These are phyloP conservation scores for Orbilia oligospora DNA, from an alignment of 2,329 filamentous ascomycete genomes.

Conservation along the genomic window DNA sequence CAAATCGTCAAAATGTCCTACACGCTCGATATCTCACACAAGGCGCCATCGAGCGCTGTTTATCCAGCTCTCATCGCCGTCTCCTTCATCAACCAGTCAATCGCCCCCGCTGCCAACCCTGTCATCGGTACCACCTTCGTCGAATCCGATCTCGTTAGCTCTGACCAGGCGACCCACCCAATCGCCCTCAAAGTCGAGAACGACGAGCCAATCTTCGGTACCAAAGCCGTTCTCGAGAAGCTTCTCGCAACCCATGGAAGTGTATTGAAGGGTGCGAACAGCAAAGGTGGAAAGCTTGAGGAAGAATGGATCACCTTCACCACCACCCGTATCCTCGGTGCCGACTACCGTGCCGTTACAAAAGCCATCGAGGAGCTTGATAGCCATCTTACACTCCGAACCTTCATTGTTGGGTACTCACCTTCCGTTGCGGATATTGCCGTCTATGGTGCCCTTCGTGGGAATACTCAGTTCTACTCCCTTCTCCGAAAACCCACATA, in stretches of 20 bases:
- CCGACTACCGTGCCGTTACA: constrained; percentile 88
- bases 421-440: constrained; percentile 83
- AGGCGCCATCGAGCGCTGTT: constrained; percentile 59
- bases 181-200: constrained; percentile 63
- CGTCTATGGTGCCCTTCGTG: constrained; percentile 85
- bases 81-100: constrained; percentile 62
- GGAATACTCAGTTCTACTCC: constrained; percentile 82
- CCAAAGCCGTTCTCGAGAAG: constrained; percentile 62
- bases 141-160: constrained; percentile 63
- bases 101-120: constrained; percentile 53
- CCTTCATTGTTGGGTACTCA: constrained; percentile 85
- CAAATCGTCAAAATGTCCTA: constrained; percentile 45
- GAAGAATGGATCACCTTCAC: constrained; percentile 74
- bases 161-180: constrained; percentile 61
- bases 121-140: constrained; percentile 62
- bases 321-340: constrained; percentile 68
- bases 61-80: constrained; percentile 64
- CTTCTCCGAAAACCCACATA: constrained; percentile 77
- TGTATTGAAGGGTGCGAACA: constrained; percentile 60
- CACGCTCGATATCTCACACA: constrained; percentile 55
- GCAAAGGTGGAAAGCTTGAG: constrained; percentile 64
- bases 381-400: constrained; percentile 87
- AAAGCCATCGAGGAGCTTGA: constrained; percentile 82
- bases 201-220: constrained; percentile 63
- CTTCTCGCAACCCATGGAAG: constrained; percentile 61